Percentiles rank a stretch among this genome's conserved stretches.
Evolutionary conservation across 345 rosid genomes (phyloP).

Genomic region (Salix caprea): DNA sequence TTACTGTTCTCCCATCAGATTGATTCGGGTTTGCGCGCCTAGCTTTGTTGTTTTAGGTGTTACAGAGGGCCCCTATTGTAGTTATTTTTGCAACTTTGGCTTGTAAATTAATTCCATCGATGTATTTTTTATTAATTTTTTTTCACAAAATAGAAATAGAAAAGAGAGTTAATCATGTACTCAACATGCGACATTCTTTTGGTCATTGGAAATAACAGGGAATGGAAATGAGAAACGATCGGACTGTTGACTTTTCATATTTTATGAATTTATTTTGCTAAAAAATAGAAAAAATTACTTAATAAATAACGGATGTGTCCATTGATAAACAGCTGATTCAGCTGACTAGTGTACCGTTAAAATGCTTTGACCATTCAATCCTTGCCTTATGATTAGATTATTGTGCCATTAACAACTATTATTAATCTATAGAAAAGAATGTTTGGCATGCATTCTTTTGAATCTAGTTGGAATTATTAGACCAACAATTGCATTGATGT

Average conservation of each 20-base stretch:
- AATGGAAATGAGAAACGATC: background rate
- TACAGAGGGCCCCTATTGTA: background rate
- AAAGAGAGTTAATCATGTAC: conserved; percentile 14
- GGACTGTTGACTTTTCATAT: background rate
- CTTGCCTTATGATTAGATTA: too few species aligned
- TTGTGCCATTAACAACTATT: too few species aligned
- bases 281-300: background rate
- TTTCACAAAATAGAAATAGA: conserved; percentile 15
- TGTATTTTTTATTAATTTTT: conserved; percentile 7
- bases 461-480: too few species aligned
- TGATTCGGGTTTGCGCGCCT: conserved; percentile 12
- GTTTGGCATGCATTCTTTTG: too few species aligned
- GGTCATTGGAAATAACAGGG: conserved; percentile 2
- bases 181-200: conserved; percentile 15
- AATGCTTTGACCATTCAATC: too few species aligned
- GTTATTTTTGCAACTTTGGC: conserved; percentile 22
- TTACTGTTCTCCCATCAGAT: conserved; percentile 61
- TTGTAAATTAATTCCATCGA: conserved; percentile 23
- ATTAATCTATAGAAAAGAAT: too few species aligned
- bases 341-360: too few species aligned
- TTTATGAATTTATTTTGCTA: background rate
- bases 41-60: conserved; percentile 1
- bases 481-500: too few species aligned
- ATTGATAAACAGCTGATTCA: too few species aligned
- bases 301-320: too few species aligned